Base-by-base conservation (phyloP, 2,329 filamentous ascomycete species). In the Cordyceps pruinosa region DNA sequence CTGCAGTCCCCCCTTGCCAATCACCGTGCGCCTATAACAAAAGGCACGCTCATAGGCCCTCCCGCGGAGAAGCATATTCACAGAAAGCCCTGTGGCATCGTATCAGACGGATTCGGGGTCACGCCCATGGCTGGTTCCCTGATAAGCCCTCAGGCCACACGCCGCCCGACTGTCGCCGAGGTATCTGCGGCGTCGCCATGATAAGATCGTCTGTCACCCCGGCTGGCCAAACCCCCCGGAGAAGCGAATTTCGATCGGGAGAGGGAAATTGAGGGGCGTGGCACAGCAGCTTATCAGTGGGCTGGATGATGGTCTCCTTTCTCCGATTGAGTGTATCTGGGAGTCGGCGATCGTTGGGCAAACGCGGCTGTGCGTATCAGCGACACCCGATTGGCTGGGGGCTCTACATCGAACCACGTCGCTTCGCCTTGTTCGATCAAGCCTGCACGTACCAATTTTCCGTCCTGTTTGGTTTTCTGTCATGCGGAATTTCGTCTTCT, bases 341-440 rank as follows among this genome's bases (percentile, higher is more conserved):
- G 25, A 2, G 44, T n/a, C n/a, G 45, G 35, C 42, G 53, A 48
- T 48, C 34, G 44, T n/a, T 23, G 50, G 21, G 41, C 39, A 37
- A 46, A 42, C 39, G 51, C 35, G 23, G 45, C 34, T 35, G 34
- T 34, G 34, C 44, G 37, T 57, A 57, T 57, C 54, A 50, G 46
- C 54, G 45, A 45, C 54, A 57, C 46, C 54, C 39, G 54, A 57
- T 57, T 57, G 54, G 54, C 46, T 45, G 54, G 21, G 37, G 15
- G 50, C 50, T 44, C 45, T 41, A 26, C 37, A 10, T 30, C n/a
- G n/a, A 47, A 26, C 28, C 32, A 32, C 45, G 21, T 35, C 13
- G 8, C 34, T 35, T 35, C 7, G 8, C 8, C 34, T 35, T 35
- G 28, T 10, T 32, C 28, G 28, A 10, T 32, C 10, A 32, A 32